A percentile compares a stretch with the other conserved stretches of the same genome.
These are phyloP conservation scores for Syzygium aqueum DNA, from an alignment of 345 rosid genomes.

Conservation along the genomic window DNA sequence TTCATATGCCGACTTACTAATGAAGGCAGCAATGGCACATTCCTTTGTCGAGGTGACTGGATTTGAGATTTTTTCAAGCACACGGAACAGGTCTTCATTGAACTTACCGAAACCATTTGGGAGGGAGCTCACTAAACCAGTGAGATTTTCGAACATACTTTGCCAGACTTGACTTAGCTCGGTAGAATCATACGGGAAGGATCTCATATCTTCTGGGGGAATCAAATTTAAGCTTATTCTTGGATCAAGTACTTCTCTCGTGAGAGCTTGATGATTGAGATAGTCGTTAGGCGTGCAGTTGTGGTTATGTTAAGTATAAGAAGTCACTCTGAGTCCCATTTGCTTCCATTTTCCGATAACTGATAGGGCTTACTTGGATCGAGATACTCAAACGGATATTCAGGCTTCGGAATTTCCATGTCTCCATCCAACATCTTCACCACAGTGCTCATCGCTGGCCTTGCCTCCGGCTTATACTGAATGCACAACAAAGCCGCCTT, in stretches of 20 bases:
- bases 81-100: not conserved
- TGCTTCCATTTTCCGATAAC: not conserved
- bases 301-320: too few species aligned
- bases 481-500: not conserved
- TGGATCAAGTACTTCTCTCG: too few species aligned
- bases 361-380: not conserved
- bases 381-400: not conserved
- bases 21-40: not conserved
- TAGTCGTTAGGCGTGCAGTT: too few species aligned
- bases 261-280: too few species aligned
- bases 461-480: not conserved
- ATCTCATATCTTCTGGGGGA: not conserved
- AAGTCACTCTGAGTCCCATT: not conserved
- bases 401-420: not conserved
- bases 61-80: not conserved
- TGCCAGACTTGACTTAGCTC: not conserved
- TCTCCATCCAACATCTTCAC: not conserved
- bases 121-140: not conserved
- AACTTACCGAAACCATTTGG: fast-evolving
- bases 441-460: slow-evolving; percentile 2
- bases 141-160: fast-evolving
- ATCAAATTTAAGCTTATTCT: too few species aligned
- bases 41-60: fast-evolving
- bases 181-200: not conserved
- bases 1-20: not conserved